Evolutionary conservation across 2,329 filamentous ascomycete species (phyloP).

Genomic region (Penicillium psychrosexuale): DNA sequence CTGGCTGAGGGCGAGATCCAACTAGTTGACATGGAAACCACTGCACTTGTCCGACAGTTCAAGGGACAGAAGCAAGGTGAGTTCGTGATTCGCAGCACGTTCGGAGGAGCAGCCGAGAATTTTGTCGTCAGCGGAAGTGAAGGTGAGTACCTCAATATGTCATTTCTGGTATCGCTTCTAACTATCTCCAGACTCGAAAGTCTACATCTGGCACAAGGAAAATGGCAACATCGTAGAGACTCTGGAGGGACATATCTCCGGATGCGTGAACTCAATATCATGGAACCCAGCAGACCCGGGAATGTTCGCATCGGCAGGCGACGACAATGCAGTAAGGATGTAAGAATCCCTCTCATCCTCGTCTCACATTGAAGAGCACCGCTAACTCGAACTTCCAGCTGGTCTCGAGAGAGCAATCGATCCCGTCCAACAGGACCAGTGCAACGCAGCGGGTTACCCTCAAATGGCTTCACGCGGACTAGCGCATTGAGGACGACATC

Average conservation of each 20-base stretch:
- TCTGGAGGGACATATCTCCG: constrained; percentile 68
- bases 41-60: constrained; percentile 70
- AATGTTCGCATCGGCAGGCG: constrained; percentile 87
- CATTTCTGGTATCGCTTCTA: constrained; percentile 12
- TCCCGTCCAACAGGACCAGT: constrained; percentile 23
- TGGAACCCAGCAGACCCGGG: constrained; percentile 83
- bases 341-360: constrained; percentile 49
- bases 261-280: constrained; percentile 78
- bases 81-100: constrained; percentile 75
- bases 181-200: constrained; percentile 55
- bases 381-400: constrained; percentile 24
- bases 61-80: constrained; percentile 70
- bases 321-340: constrained; percentile 83
- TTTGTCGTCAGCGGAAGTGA: constrained; percentile 92
- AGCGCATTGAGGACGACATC: constrained; percentile 44
- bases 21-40: constrained; percentile 72
- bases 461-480: constrained; percentile 38
- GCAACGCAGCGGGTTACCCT: constrained; percentile 30
- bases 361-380: not conserved
- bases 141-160: constrained; percentile 51
- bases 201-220: constrained; percentile 89
- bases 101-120: constrained; percentile 87
- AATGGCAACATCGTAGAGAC: constrained; percentile 73
- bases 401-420: constrained; percentile 36
- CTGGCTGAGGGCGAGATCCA: constrained; percentile 73